These are phyloP conservation scores for Zizania palustris DNA, from an alignment of 202 grass and related monocot species.

Conservation along the genomic window DNA sequence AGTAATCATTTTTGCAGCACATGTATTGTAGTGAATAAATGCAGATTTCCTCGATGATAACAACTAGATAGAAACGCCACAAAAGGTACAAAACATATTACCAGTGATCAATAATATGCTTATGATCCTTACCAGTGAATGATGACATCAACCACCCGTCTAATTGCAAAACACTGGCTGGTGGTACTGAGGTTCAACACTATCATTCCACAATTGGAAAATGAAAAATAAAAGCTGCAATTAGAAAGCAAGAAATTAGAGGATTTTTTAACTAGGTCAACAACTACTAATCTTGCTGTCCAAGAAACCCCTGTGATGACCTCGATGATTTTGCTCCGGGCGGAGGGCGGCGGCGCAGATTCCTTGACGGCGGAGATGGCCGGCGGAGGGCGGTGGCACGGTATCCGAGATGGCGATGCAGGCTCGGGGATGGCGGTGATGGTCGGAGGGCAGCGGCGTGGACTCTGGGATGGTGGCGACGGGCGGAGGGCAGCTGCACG, in stretches of 20 bases:
- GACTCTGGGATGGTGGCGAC: no score
- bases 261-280: conserved; percentile 1
- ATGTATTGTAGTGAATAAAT: conserved; percentile 5
- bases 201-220: conserved; percentile 6
- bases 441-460: no score
- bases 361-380: no score
- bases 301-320: no score
- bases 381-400: no score
- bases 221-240: background rate
- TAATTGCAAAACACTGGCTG: background rate
- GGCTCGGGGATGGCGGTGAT: no score
- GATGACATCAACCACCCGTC: background rate
- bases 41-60: background rate
- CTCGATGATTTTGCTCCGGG: no score
- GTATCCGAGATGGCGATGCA: no score
- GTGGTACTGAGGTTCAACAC: background rate
- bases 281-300: background rate
- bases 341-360: no score
- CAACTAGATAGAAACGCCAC: background rate
- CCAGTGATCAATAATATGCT: background rate
- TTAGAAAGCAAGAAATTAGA: conserved; percentile 8
- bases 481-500: no score
- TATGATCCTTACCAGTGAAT: background rate
- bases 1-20: background rate
- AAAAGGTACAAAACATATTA: background rate